Evolutionary conservation across 2,329 filamentous ascomycete genomes (phyloP).

Genomic region (Aspergillus fijiensis): DNA sequence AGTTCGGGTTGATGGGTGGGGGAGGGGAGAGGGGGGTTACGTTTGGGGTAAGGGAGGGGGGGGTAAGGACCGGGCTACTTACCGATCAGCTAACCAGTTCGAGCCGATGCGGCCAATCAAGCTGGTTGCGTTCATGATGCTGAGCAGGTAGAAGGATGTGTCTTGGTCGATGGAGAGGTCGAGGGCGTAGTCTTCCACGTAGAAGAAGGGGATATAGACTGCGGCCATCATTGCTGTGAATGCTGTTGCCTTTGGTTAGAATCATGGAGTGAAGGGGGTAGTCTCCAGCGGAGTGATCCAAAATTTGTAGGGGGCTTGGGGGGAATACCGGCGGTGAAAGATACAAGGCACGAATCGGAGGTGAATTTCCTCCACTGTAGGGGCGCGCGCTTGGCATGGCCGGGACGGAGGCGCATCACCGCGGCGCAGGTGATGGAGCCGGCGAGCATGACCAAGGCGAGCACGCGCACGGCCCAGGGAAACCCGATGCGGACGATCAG

Average conservation of each 20-base stretch:
- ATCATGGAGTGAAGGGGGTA: neutral
- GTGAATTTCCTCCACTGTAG: neutral
- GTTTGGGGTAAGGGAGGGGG: too few species aligned
- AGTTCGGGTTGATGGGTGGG: too few species aligned
- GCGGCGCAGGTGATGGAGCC: slow-evolving; percentile 14
- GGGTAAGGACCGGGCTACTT: neutral
- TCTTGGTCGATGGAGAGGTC: slow-evolving; percentile 40
- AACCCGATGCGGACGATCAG: slow-evolving; percentile 36
- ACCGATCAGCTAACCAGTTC: neutral
- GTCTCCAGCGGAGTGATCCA: too few species aligned
- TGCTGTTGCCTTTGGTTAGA: slow-evolving; percentile 5
- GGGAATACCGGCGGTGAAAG: neutral
- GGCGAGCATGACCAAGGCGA: slow-evolving; percentile 33
- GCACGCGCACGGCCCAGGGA: slow-evolving; percentile 37
- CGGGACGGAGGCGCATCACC: neutral
- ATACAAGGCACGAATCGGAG: neutral
- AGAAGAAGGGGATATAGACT: neutral
- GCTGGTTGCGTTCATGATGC: slow-evolving; percentile 50
- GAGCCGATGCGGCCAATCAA: slow-evolving; percentile 45
- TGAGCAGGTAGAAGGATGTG: slow-evolving; percentile 31
- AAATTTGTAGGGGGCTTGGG: neutral
- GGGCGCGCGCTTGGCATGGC: neutral
- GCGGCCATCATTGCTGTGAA: slow-evolving; percentile 36
- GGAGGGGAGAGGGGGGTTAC: too few species aligned
- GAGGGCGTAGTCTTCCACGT: slow-evolving; percentile 38